Base-by-base conservation (phyloP, 805 yeast genomes). In the Phaffomyces thermotolerans region DNA sequence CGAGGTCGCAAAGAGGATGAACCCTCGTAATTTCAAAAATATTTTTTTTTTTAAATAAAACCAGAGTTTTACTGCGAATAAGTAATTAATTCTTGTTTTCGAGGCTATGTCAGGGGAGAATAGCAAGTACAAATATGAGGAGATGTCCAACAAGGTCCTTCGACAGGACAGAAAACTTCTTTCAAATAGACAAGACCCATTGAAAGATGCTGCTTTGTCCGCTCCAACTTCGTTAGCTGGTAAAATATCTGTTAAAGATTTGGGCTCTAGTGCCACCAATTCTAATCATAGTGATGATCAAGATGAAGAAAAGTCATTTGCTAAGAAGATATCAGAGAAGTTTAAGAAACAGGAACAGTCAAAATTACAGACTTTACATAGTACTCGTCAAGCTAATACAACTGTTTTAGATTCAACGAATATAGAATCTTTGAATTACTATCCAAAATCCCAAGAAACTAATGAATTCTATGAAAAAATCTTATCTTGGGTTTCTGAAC, bases 201-300 rank as follows among this genome's bases (percentile, higher is more conserved):
- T 54, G 14, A 59, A 54, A 38, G 77, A 71, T 41, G 76, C 75
- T 5, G 79, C 73, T 22, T 58, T 67, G 13, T 78, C 83, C 3
- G 78, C 73, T 37, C 96, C 96, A 0, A 78, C 78, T 45, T 79
- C 95, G 0, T 66, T 89, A 57, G 75, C 68, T 9, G 95, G 95
- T 4, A 76, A 72, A 46, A 70, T 90, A n/a, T 64, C 78, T 4
- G 66, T 76, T 42, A 67, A 71, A 33, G 95, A 87, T 39, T 76
- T 89, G 83, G 96, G 95, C 0, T 53, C 76, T 2, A 47, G 52
- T 24, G 24, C 17, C 32, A 12, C 17, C 10, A 10, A 5, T 23
- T 36, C 39, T 1, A 54, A 46, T 1, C 37, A 45, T 1, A 40
- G 42, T 37, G 59, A 49, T 12, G 41, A 40, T 7, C 44, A 43